Evolutionary conservation across 2,329 filamentous ascomycete genomes (phyloP), one percentile per base, ranked within the genome.

Genomic region (Cytospora mali): DNA sequence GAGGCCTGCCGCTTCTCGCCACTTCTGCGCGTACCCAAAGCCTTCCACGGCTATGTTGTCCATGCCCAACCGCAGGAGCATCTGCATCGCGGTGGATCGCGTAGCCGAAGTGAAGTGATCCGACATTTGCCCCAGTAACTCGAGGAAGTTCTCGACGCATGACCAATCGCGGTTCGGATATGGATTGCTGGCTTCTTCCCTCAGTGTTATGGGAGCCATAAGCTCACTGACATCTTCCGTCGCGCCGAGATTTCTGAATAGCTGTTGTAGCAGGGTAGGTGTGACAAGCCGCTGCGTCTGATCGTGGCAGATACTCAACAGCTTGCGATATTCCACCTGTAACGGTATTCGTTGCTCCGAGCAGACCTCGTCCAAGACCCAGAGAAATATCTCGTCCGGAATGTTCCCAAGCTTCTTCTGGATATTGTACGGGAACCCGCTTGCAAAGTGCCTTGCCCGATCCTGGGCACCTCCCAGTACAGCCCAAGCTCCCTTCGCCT

Each of bases 361-460:
- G 60, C 82, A 84, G 25, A 88, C 76, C 75, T 88, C 82, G 55
- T 84, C 75, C 6, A 90, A 70, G 3, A 92, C 77, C 90, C 90
- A 93, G 18, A 81, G 69, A 55, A 91, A 80, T 1, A 92, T 70
- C 60, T 88, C 82, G 64, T 91, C 84, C 0, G 89, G 85, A 14
- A 92, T 71, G 3, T 71, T 66, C 14, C 74, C 72, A 46, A 76
- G 76, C 62, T 74, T 73, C 5, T 72, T 70, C 18, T 84, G 75
- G 16, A 88, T 76, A 51, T 84, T 81, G 61, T 84, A 80, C 1
- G 87, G 80, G 61, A 89, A 75, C 1, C 89, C 89, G 23, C 85
- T 87, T 27, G 85, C 74, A 58, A 92, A 83, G 42, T 84, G 79
- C 67, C 87, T 83, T 60, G 84, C 78, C 55, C 88, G 81, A 46